phyloP scores from a whole-genome alignment of 345 rosid species.

The Dimocarpus longan region DNA sequence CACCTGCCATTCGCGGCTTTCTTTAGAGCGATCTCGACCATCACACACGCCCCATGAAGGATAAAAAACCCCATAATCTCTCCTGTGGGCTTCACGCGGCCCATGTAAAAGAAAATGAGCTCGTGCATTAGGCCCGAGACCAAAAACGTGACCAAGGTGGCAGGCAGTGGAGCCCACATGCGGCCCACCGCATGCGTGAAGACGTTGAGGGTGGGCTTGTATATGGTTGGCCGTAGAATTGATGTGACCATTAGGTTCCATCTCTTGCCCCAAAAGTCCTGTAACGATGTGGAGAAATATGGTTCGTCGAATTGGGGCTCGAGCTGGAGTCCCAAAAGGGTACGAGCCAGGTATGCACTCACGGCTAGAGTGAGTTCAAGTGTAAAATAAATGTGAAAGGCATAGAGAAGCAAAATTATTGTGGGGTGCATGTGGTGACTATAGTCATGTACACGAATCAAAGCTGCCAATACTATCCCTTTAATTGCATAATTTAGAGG shows the following conservation, averaged over 20 bases:
- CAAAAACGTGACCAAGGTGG: constrained; percentile 43
- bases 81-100: constrained; percentile 52
- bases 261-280: constrained; percentile 77
- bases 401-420: constrained; percentile 35
- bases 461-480: constrained; percentile 31
- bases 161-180: constrained; percentile 44
- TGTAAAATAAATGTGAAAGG: constrained; percentile 41
- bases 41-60: constrained; percentile 49
- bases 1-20: constrained; percentile 23
- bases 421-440: constrained; percentile 36
- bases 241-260: constrained; percentile 68
- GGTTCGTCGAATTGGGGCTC: constrained; percentile 67
- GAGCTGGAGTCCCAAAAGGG: constrained; percentile 32
- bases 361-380: constrained; percentile 49
- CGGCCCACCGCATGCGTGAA: constrained; percentile 26
- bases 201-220: constrained; percentile 39
- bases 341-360: constrained; percentile 40
- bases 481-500: constrained; percentile 38
- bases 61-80: constrained; percentile 56
- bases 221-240: constrained; percentile 62
- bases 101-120: constrained; percentile 59
- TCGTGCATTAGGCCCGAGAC: constrained; percentile 67
- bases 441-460: constrained; percentile 30
- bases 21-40: constrained; percentile 42
- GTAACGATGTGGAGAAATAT: constrained; percentile 62